Evolutionary conservation across 148 eudicot genomes (phyloP).

Genomic region (Rhododendron simsii): DNA sequence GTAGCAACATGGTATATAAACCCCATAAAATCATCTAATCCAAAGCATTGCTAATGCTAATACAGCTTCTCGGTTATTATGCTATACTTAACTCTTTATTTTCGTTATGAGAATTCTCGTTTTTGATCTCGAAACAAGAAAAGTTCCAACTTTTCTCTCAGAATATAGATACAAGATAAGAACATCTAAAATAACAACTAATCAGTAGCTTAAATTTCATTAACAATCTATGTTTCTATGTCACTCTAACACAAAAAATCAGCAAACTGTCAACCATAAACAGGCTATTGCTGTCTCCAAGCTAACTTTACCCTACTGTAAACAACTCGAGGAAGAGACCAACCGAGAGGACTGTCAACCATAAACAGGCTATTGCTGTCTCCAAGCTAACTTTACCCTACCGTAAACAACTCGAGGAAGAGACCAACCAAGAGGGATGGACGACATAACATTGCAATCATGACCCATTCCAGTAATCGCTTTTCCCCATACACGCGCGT

Average conservation of each 20-base stretch:
- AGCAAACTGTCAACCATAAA: background rate
- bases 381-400: background rate
- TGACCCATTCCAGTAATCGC: background rate
- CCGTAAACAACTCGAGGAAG: background rate
- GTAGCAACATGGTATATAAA: background rate
- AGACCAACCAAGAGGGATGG: background rate
- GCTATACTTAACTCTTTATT: background rate
- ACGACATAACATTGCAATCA: background rate
- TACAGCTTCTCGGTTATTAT: background rate
- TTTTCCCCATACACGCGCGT: background rate
- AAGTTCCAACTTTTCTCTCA: no score
- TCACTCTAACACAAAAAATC: background rate
- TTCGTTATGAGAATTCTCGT: background rate
- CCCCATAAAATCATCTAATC: background rate
- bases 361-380: background rate
- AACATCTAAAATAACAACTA: background rate
- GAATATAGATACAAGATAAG: no score
- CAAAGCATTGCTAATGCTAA: background rate
- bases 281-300: background rate
- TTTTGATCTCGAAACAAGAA: background rate
- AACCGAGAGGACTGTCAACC: background rate
- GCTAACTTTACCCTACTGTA: background rate
- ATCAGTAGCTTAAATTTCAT: background rate
- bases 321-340: background rate
- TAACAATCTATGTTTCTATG: background rate